Conservation (phyloP, 257 asterid species). For the Paulownia fortunei region DNA sequence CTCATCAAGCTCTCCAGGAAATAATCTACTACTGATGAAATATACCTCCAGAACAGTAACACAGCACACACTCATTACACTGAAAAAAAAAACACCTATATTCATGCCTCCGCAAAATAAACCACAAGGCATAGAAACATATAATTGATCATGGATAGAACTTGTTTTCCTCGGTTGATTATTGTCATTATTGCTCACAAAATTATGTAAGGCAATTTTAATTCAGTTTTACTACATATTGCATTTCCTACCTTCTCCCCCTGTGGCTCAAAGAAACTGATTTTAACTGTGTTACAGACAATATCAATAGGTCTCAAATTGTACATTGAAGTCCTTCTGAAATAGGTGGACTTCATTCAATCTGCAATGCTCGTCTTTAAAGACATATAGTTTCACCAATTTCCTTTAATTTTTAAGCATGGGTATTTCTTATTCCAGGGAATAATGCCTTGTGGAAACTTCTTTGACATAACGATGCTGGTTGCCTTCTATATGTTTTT, state of each 20-base stretch:
- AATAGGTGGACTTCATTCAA: background rate
- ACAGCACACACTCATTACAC: no score
- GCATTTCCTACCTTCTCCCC: background rate
- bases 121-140: background rate
- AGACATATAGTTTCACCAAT: no score
- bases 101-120: no score
- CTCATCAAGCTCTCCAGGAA: background rate
- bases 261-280: background rate
- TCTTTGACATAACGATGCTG: no score
- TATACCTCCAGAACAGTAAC: background rate
- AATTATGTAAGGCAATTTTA: background rate
- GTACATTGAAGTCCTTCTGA: background rate
- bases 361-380: no score
- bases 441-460: no score
- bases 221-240: background rate
- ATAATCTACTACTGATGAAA: background rate
- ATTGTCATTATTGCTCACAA: background rate
- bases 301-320: background rate
- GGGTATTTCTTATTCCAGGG: no score
- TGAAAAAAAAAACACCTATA: no score
- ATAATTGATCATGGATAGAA: background rate
- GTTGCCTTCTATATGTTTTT: no score
- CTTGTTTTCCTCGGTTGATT: background rate
- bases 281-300: background rate
- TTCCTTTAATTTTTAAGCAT: no score